Base-by-base conservation (phyloP, 345 rosid species). In the Aquilaria sinensis region DNA sequence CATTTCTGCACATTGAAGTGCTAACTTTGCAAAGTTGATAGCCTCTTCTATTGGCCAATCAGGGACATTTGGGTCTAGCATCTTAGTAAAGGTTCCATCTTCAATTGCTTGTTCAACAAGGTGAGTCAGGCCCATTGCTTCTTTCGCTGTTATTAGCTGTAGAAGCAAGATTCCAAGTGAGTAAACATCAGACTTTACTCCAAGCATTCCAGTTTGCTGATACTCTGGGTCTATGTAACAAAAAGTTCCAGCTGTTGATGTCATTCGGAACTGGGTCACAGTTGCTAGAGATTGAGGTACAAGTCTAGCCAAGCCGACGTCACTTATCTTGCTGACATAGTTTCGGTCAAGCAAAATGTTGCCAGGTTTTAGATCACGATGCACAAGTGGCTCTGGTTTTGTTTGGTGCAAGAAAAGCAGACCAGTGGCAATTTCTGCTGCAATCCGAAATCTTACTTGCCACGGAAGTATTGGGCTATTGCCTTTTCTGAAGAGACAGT, bases 151-250 rank as follows among this genome's bases (percentile, higher is more conserved):
- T 69, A 94, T 78, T 30, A 86, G 78, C 64, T 90, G 99, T 34
- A 94, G 83, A 54, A 94, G 83, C 79, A 94, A 49, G 60, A 90
- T 67, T 6, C 97, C 99, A 0, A 88, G 77, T 0, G 97, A 86
- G 78, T 94, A 94, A 14, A 90, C 65, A 69, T 94, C 97, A 10
- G 99, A 90, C 70, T 82, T 90, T 45, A 73, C 76, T 5, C 97
- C 95, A 6, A 94, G 82, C 95, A 88, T 86, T 65, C 97, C 91
- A 1, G 97, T 88, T 67, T 90, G 95, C 60, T 86, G 99, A 57
- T 94, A 94, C 31, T 94, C 96, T 1, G 99, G 99, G 67, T 94
- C 97, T 46, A 94, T 90, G 70, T 94, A 94, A 64, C 88, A 94
- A 73, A 94, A 82, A 34, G 97, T 94, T 73, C 97, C 96, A 5